Evolutionary conservation across 23 red algal genomes (phyloP).

Genomic region (Gracilaria gracilis): DNA sequence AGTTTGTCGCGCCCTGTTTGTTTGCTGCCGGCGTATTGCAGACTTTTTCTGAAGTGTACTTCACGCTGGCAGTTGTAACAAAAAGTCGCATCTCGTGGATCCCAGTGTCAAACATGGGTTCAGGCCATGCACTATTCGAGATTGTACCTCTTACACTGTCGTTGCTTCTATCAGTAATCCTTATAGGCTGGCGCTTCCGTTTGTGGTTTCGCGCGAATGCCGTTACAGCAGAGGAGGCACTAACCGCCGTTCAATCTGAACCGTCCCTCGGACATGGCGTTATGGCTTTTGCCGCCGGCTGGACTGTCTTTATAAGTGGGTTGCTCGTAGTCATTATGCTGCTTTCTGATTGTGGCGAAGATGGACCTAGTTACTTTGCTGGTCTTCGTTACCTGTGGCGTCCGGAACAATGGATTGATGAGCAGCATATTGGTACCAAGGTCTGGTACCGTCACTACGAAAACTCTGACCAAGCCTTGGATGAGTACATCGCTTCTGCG

Average conservation of each 20-base stretch:
- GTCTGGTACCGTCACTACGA: conserved; percentile 34
- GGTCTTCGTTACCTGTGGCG: conserved; percentile 47
- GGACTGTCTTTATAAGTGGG: conserved; percentile 23
- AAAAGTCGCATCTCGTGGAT: conserved; percentile 51
- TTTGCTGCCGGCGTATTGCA: conserved; percentile 42
- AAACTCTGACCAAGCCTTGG: neutral
- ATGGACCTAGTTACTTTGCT: conserved; percentile 43
- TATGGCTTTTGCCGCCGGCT: conserved; percentile 39
- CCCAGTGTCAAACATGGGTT: conserved; percentile 16
- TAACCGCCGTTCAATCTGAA: conserved; percentile 3
- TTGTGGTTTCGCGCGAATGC: conserved; percentile 36
- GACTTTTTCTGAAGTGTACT: conserved; percentile 17
- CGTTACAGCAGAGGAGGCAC: neutral
- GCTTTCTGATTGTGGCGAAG: conserved; percentile 42
- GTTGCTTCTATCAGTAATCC: neutral
- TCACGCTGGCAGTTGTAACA: conserved; percentile 42
- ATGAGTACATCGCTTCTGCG: conserved; percentile 37
- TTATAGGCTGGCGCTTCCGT: conserved; percentile 43
- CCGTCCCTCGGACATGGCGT: conserved; percentile 9
- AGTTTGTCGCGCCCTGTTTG: conserved; percentile 40
- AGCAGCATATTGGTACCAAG: conserved; percentile 19
- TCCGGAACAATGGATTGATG: conserved; percentile 33
- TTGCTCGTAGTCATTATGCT: conserved; percentile 21
- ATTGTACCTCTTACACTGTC: conserved; percentile 12
- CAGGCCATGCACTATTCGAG: neutral